Evolutionary conservation across 495 filamentous ascomycete species (phyloP).

Genomic region (Penicillium bovifimosum): DNA sequence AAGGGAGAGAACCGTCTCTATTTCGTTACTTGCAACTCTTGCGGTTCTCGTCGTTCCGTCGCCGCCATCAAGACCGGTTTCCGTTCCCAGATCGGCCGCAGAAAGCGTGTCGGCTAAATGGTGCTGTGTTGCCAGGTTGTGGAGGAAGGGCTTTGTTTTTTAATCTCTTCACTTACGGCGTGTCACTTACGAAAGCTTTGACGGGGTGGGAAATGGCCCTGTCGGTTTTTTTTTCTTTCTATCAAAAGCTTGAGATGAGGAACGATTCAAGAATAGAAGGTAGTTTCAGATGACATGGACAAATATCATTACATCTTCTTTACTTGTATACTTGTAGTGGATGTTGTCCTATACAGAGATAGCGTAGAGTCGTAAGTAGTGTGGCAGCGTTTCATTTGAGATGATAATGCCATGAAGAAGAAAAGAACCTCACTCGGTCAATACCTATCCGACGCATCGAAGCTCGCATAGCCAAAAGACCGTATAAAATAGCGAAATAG

Average conservation of each 20-base stretch:
- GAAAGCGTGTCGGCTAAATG: constrained; percentile 55
- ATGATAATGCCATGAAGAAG: no score
- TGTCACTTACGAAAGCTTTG: constrained; percentile 16
- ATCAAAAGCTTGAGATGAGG: constrained; percentile 14
- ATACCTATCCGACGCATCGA: no score
- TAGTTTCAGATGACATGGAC: constrained; percentile 24
- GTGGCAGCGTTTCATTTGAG: no score
- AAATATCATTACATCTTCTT: constrained; percentile 7
- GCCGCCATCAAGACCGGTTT: constrained; percentile 99
- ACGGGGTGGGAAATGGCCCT: constrained; percentile 10
- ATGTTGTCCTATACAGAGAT: not conserved
- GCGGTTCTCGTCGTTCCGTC: constrained; percentile 84
- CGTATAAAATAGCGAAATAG: no score
- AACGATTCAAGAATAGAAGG: constrained; percentile 20
- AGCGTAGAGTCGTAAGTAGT: no score
- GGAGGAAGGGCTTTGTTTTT: constrained; percentile 20
- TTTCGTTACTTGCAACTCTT: constrained; percentile 82
- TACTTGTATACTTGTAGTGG: no score
- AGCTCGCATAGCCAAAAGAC: no score
- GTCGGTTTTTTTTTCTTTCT: constrained; percentile 11
- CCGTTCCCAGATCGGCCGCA: constrained; percentile 95
- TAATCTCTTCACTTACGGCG: constrained; percentile 22
- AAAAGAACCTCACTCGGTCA: no score
- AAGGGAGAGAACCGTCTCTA: constrained; percentile 97
- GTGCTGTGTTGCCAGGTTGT: constrained; percentile 10